Base-by-base conservation (phyloP, 495 filamentous ascomycete genomes). In the Copromyces sp. region DNA sequence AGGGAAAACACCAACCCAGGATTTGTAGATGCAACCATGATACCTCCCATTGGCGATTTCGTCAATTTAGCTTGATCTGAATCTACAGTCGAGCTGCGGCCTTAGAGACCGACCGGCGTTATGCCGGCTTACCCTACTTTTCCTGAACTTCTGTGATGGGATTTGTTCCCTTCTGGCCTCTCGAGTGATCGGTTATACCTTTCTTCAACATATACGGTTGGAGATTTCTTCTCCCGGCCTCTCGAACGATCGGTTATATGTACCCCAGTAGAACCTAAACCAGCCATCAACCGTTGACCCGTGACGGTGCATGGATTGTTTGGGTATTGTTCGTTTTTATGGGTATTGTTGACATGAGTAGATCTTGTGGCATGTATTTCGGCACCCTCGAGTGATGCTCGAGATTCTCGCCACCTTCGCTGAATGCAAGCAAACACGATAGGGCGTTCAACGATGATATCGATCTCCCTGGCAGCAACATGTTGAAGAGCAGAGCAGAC, bases 81-180 rank as follows among this genome's bases (percentile, higher is more conserved):
- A 80, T 81, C 78, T 74, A 81, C 79, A 84, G 84, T 84, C 82
- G 73, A 82, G 86, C 85, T 83, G 77, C 87, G 87, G 87, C 87
- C 87, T 87, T 77, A 88, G 87, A 88, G 87, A 82, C 87, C 87
- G 87, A 88, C 86, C 87, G 87, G 87, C 86, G 77, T 71, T 71
- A 81, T 86, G 86, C 87, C 87, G 87, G 86, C 87, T 88, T 87
- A 77, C 76, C 81, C 73, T 73, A 71, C 14, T 4, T 32, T 68
- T 69, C 42, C 73, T 72, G 71, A 71, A 74, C 3, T 45, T 39
- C n/a, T 41, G 75, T 78, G 74, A 73, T 8, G 7, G 14, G 53
- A 35, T 2, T 2, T 61, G 2, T 7, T 17, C 29, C 70, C 38
- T 35, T 59, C 40, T 53, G n/a, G 70, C 70, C 32, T 68, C 37